Evolutionary conservation across 164 flowering plant genomes (phyloP).

Genomic region (Berberis vulgaris): DNA sequence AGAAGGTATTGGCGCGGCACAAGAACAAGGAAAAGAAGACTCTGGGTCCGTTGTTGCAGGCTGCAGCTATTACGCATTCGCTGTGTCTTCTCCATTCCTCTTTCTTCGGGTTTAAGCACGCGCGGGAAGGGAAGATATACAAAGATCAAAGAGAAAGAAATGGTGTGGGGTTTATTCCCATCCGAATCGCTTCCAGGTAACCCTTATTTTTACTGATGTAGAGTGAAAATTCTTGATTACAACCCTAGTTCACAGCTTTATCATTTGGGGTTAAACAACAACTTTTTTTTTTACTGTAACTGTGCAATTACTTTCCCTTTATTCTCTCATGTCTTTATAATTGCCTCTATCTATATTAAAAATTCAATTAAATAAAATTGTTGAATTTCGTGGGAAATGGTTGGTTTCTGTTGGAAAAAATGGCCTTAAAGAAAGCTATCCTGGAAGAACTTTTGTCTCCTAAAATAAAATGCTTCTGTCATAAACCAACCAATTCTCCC

Average conservation of each 20-base stretch:
- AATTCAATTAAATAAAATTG: not conserved
- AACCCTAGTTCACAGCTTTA: not conserved
- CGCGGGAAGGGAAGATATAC: not conserved
- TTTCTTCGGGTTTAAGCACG: not conserved
- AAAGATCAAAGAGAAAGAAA: constrained; percentile 1
- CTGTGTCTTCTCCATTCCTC: not conserved
- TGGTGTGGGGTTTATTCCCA: constrained; percentile 27
- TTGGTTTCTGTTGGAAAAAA: too few relatives aligned
- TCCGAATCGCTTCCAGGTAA: constrained; percentile 19
- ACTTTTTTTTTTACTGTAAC: not conserved
- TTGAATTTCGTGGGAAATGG: too few relatives aligned
- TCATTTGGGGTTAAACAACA: not conserved
- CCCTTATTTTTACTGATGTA: not conserved
- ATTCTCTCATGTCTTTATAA: not conserved
- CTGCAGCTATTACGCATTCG: too few relatives aligned
- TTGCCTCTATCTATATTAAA: not conserved
- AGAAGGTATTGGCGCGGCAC: too few relatives aligned
- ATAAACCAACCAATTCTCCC: too few relatives aligned
- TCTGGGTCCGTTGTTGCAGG: too few relatives aligned
- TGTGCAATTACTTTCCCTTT: not conserved
- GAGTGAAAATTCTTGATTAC: not conserved
- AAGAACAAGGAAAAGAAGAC: too few relatives aligned
- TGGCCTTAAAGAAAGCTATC: too few relatives aligned
- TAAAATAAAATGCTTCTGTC: too few relatives aligned
- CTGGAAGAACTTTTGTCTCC: too few relatives aligned